Percentiles rank a stretch among this genome's conserved stretches.
phyloP scores from a whole-genome alignment of 441 rosid species.

The Dalechampia spathulata region DNA sequence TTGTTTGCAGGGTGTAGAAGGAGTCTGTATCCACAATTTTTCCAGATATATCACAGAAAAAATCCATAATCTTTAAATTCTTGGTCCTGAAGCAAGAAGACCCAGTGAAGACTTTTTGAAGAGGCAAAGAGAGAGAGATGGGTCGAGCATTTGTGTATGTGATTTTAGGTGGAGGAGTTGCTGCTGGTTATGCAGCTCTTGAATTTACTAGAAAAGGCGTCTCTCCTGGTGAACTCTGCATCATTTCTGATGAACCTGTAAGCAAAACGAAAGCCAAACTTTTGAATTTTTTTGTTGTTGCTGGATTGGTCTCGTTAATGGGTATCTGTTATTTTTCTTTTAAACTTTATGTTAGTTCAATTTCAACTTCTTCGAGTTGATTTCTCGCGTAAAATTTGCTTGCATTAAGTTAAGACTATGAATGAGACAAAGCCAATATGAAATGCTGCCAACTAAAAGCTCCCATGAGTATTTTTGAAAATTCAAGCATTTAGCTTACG shows the following conservation, averaged over 20 bases:
- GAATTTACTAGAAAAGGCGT: constrained; percentile 76
- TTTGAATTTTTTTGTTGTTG: background rate
- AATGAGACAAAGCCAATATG: background rate
- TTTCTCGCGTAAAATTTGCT: background rate
- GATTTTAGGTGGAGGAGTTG: constrained; percentile 89
- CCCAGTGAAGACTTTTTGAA: background rate
- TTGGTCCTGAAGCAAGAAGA: background rate
- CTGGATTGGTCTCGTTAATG: constrained; percentile 7
- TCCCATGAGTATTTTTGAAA: background rate
- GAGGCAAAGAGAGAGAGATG: constrained; percentile 30
- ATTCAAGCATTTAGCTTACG: background rate
- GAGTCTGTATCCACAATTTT: too few species aligned
- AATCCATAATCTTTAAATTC: background rate
- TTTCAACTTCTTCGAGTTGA: background rate
- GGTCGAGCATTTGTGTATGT: constrained; percentile 95
- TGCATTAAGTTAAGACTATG: background rate
- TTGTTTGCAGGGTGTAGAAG: background rate
- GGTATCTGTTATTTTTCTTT: constrained; percentile 5
- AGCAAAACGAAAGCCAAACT: constrained; percentile 3
- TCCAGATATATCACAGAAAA: background rate
- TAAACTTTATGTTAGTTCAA: background rate
- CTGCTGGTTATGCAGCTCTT: constrained; percentile 95
- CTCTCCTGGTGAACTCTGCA: constrained; percentile 83
- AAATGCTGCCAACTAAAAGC: background rate
- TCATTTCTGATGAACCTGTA: constrained; percentile 90